Percentiles rank a stretch among this genome's conserved stretches.
Conservation (phyloP, 805 yeast species). For the Henningerozyma blattae region DNA sequence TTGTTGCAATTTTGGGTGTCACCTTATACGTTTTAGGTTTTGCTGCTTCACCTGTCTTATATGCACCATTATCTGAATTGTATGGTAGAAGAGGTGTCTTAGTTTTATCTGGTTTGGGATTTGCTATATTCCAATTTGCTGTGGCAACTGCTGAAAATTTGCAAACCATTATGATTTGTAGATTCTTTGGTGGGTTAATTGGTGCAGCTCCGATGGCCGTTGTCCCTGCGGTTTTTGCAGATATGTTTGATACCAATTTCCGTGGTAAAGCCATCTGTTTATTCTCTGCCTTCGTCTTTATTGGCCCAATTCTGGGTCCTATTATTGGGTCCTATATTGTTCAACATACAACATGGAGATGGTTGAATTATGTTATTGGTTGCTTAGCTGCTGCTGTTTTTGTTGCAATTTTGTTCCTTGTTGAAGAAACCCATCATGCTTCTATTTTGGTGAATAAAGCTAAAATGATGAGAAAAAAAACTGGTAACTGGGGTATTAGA, state of each 20-base stretch:
- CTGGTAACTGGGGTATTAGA: slow-evolving; percentile 76
- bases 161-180: slow-evolving; percentile 64
- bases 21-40: slow-evolving; percentile 82
- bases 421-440: slow-evolving; percentile 67
- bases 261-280: slow-evolving; percentile 73
- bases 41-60: slow-evolving; percentile 82
- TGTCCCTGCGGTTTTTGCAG: slow-evolving; percentile 81
- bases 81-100: slow-evolving; percentile 60
- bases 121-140: slow-evolving; percentile 53
- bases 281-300: slow-evolving; percentile 61
- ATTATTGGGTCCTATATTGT: slow-evolving; percentile 60
- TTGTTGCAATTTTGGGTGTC: slow-evolving; percentile 61
- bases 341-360: slow-evolving; percentile 70
- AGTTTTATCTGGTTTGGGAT: slow-evolving; percentile 43
- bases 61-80: slow-evolving; percentile 79
- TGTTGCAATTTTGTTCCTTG: slow-evolving; percentile 28
- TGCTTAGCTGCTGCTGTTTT: slow-evolving; percentile 36
- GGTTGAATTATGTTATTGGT: slow-evolving; percentile 66
- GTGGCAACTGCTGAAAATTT: slow-evolving; percentile 65
- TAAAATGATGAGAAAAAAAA: slow-evolving; percentile 42
- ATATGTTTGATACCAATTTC: slow-evolving; percentile 49
- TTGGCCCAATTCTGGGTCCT: slow-evolving; percentile 80
- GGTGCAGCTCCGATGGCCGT: slow-evolving; percentile 83
- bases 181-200: slow-evolving; percentile 69
- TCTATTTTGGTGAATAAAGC: slow-evolving; percentile 55